These are phyloP conservation scores for Thielaviopsis euricoi DNA, from an alignment of 2,329 filamentous ascomycete genomes.

Conservation along the genomic window DNA sequence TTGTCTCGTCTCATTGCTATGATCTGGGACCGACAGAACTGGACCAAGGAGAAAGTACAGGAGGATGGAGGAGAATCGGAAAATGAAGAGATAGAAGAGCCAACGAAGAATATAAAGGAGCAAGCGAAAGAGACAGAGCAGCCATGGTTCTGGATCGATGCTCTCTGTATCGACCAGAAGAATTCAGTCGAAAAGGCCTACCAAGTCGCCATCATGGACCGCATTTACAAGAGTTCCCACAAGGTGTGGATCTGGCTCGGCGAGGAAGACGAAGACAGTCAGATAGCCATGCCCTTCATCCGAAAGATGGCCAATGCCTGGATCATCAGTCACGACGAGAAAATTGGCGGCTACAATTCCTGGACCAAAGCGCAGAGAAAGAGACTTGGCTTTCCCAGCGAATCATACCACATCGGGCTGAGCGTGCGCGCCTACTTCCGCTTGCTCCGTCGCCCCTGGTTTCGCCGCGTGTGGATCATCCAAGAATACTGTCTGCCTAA, in stretches of 20 bases:
- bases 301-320: constrained; percentile 5
- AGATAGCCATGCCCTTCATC: neutral
- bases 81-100: too few species aligned
- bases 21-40: neutral
- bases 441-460: constrained; percentile 15
- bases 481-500: constrained; percentile 18
- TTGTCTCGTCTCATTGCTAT: neutral
- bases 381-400: neutral
- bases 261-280: constrained; percentile 6
- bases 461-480: constrained; percentile 18
- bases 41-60: too few species aligned
- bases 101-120: too few species aligned
- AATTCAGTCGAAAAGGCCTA: constrained; percentile 12
- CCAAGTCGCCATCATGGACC: constrained; percentile 15
- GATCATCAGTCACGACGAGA: constrained; percentile 12
- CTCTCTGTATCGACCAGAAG: constrained; percentile 16
- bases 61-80: too few species aligned
- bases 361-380: neutral
- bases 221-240: constrained; percentile 13
- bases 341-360: neutral
- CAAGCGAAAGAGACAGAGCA: neutral
- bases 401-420: neutral
- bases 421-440: neutral
- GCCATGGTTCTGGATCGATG: constrained; percentile 14
- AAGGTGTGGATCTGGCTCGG: constrained; percentile 16